A percentile compares a stretch with the other conserved stretches of the same genome.
These are phyloP conservation scores for Raphanus sativus DNA, from an alignment of 345 rosid species.

Conservation along the genomic window DNA sequence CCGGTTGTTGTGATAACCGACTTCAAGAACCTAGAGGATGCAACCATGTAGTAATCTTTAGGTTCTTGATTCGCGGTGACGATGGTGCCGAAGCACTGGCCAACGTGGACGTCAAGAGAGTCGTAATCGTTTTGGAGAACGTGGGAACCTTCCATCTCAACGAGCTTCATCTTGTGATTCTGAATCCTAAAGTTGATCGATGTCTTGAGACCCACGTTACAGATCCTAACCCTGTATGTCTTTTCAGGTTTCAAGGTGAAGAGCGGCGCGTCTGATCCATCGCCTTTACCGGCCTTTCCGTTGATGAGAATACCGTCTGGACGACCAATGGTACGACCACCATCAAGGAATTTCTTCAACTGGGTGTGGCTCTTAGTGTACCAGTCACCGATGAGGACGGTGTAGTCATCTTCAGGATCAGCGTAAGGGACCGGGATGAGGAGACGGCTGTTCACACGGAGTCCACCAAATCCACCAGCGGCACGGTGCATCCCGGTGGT, in stretches of 20 bases:
- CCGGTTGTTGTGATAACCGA: slow-evolving; percentile 38
- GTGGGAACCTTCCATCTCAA: slow-evolving; percentile 77
- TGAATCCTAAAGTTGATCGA: slow-evolving; percentile 67
- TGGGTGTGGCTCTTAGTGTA: slow-evolving; percentile 53
- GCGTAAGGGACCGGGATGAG: slow-evolving; percentile 73
- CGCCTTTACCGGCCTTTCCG: slow-evolving; percentile 49
- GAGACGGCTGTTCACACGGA: slow-evolving; percentile 62
- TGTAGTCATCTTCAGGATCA: slow-evolving; percentile 65
- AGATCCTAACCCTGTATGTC: slow-evolving; percentile 62
- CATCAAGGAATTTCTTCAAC: slow-evolving; percentile 46
- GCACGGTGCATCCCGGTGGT: slow-evolving; percentile 50
- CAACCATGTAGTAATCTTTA: slow-evolving; percentile 60
- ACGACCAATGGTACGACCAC: slow-evolving; percentile 54
- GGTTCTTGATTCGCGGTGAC: slow-evolving; percentile 56
- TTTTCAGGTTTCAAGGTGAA: slow-evolving; percentile 61
- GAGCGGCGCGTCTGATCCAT: slow-evolving; percentile 44
- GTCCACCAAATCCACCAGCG: slow-evolving; percentile 71
- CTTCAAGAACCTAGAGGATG: slow-evolving; percentile 61
- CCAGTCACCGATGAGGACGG: slow-evolving; percentile 65
- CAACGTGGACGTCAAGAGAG: slow-evolving; percentile 68
- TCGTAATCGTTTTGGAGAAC: slow-evolving; percentile 59
- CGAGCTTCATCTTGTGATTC: slow-evolving; percentile 61
- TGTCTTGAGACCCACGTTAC: slow-evolving; percentile 64
- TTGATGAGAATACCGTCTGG: slow-evolving; percentile 68
- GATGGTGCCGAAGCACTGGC: slow-evolving; percentile 57